phyloP scores from a whole-genome alignment of 495 filamentous ascomycete genomes.

The Margaritispora aquatica region DNA sequence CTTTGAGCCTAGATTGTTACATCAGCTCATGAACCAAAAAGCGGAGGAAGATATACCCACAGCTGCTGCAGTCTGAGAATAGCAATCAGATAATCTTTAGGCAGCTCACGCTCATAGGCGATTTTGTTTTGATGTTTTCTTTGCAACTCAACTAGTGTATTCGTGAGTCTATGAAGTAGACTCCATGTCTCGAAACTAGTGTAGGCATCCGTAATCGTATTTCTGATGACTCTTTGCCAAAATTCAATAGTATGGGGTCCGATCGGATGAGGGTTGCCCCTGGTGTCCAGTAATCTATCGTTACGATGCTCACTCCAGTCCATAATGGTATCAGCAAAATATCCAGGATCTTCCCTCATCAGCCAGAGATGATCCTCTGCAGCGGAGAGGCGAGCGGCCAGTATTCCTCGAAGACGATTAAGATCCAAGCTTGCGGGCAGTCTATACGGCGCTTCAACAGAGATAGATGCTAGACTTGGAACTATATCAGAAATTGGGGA shows the following conservation, averaged over 20 bases:
- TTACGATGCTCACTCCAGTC: constrained; percentile 37
- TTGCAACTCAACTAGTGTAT: no score
- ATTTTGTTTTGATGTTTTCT: no score
- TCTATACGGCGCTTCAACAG: constrained; percentile 38
- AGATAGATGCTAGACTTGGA: constrained; percentile 28
- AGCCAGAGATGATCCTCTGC: constrained; percentile 38
- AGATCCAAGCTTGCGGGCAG: constrained; percentile 36
- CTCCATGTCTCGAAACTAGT: constrained; percentile 21
- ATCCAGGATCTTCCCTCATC: constrained; percentile 43
- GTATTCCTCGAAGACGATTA: constrained; percentile 28
- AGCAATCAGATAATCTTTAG: no score
- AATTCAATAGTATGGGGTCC: constrained; percentile 9
- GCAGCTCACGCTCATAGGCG: no score
- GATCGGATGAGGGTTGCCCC: constrained; percentile 24
- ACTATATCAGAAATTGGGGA: constrained; percentile 5
- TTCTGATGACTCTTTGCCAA: constrained; percentile 29
- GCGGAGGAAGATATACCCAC: no score
- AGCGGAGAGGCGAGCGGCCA: constrained; percentile 29
- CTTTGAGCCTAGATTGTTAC: no score
- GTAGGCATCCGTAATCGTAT: constrained; percentile 26
- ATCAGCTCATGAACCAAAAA: no score
- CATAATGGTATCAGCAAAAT: constrained; percentile 33
- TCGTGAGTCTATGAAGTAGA: no score
- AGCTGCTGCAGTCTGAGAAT: constrained; percentile 10
- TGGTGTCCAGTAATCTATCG: constrained; percentile 26